Evolutionary conservation across 208 protist genomes (phyloP).

Genomic region (Trypanosomatidae sp.): DNA sequence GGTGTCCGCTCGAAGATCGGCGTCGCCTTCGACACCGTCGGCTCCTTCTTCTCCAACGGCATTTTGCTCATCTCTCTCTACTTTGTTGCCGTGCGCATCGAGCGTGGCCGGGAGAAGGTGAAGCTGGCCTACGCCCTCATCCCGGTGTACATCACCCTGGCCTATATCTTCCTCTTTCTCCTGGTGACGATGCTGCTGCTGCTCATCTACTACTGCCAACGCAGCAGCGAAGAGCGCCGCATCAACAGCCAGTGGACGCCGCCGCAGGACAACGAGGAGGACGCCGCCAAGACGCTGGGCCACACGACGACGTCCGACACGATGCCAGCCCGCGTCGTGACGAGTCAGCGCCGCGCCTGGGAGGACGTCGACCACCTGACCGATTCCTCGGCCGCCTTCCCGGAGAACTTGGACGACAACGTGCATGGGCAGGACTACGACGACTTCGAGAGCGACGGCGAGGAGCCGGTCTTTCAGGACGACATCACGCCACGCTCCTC

Average conservation of each 20-base stretch:
- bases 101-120: slow-evolving; percentile 43
- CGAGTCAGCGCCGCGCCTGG: slow-evolving; percentile 45
- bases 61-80: slow-evolving; percentile 77
- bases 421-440: slow-evolving; percentile 42
- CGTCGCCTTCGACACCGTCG: slow-evolving; percentile 82
- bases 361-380: slow-evolving; percentile 43
- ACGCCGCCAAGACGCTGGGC: slow-evolving; percentile 9
- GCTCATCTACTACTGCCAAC: slow-evolving; percentile 25
- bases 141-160: slow-evolving; percentile 68
- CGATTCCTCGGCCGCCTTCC: slow-evolving; percentile 35
- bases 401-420: slow-evolving; percentile 16
- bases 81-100: slow-evolving; percentile 75
- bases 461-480: slow-evolving; percentile 48
- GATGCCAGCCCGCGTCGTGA: slow-evolving; percentile 18
- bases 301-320: slow-evolving; percentile 21
- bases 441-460: slow-evolving; percentile 63
- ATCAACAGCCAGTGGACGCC: slow-evolving; percentile 49
- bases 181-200: slow-evolving; percentile 70
- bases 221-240: slow-evolving; percentile 35
- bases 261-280: slow-evolving; percentile 36
- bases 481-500: too few relatives aligned
- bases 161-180: slow-evolving; percentile 65
- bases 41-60: slow-evolving; percentile 85
- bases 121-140: slow-evolving; percentile 55
- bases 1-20: slow-evolving; percentile 53